Percentiles rank a stretch among this genome's conserved stretches.
Evolutionary conservation across 805 yeast species (phyloP).

Genomic region (Naumovozyma dairenensis): DNA sequence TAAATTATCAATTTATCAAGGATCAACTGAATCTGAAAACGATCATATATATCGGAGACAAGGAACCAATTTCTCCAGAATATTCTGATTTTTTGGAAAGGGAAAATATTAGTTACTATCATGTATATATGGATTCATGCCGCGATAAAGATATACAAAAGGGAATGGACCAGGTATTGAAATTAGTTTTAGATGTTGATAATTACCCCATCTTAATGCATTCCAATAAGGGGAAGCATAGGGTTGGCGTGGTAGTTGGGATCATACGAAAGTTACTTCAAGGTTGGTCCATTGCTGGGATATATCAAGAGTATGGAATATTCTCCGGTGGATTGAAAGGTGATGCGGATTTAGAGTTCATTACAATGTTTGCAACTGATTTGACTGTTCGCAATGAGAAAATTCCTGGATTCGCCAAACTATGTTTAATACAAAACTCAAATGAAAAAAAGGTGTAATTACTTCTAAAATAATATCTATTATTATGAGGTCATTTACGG

Average conservation of each 20-base stretch:
- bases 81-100: slow-evolving; percentile 60
- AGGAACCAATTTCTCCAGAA: slow-evolving; percentile 40
- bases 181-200: slow-evolving; percentile 46
- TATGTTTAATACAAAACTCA: slow-evolving; percentile 1
- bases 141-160: slow-evolving; percentile 60
- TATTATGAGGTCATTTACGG: too few species aligned
- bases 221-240: slow-evolving; percentile 94
- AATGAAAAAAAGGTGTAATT: too few species aligned
- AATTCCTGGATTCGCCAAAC: slow-evolving; percentile 55
- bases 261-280: slow-evolving; percentile 75
- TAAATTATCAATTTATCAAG: slow-evolving; percentile 69
- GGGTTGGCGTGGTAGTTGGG: slow-evolving; percentile 92
- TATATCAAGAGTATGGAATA: slow-evolving; percentile 86
- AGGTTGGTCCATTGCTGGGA: slow-evolving; percentile 89
- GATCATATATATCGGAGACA: slow-evolving; percentile 77
- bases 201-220: slow-evolving; percentile 86
- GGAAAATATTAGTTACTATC: slow-evolving; percentile 45
- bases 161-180: slow-evolving; percentile 47
- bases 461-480: too few species aligned
- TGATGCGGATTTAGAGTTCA: slow-evolving; percentile 82
- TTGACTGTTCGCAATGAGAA: slow-evolving; percentile 38
- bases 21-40: slow-evolving; percentile 59
- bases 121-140: slow-evolving; percentile 59
- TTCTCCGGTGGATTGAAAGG: slow-evolving; percentile 85
- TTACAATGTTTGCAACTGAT: slow-evolving; percentile 69